Base-by-base conservation (phyloP, 176 grass and related monocot genomes). In the Saccharum spontaneum region DNA sequence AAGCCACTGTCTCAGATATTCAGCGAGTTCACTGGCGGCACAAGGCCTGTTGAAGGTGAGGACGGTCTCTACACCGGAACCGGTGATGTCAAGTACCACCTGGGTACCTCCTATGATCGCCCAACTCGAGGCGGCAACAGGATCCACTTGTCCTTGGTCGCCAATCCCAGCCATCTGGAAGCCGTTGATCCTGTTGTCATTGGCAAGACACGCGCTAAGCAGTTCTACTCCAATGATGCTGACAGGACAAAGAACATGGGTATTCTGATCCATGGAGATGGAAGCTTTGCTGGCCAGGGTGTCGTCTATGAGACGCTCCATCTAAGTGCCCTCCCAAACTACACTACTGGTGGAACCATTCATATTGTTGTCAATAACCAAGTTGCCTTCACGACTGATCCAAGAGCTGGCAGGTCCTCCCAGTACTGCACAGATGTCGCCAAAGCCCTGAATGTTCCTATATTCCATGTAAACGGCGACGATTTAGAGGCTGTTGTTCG, bases 1-100 rank as follows among this genome's bases (percentile, higher is more conserved):
- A 98, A 98, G 44, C 96, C 96, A 1, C 45, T 98, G 87, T 86
- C 85, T 14, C 96, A 98, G 89, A 98, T 98, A n/a, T 98, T 98
- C 76, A 95, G 96, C 14, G 96, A 98, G 86, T 95, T 98, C 57
- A 93, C 85, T 43, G 93, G 93, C 0, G 96, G 96, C 20, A 98
- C 96, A 3, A 98, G 88, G 76, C 96, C 96, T 7, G 96, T 93
- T 0, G 96, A 95, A 77, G 93, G 91, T 1, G 96, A 87, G 75
- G 84, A 88, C 3, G 95, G 95, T n/a, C 87, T 98, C 46, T 98
- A 98, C 43, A 98, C 96, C 8, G 96, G 93, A 69, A 98, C 95
- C 0, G 93, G 95, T 0, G 95, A 98, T 86, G 95, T 98, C 62
- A 98, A 98, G 67, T 98, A 98, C 80, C 95, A 98, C 75, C 87